Conservation (phyloP, 2,329 filamentous ascomycete genomes). For the Teratosphaeriaceae sp. region DNA sequence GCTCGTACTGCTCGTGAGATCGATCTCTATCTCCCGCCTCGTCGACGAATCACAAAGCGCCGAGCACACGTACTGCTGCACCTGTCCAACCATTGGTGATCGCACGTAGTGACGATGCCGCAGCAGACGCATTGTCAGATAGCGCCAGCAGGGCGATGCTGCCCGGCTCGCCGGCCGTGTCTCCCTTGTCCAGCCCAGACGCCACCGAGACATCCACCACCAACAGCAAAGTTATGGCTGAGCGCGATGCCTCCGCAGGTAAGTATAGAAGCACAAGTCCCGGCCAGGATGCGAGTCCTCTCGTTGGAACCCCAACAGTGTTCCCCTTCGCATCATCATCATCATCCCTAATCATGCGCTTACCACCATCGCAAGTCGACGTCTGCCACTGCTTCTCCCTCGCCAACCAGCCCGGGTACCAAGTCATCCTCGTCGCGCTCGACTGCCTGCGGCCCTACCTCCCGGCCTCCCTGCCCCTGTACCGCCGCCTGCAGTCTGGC, state of each 20-base stretch:
- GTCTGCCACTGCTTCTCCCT: constrained; percentile 33
- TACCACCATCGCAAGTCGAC: background rate
- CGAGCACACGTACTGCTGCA: too few relatives aligned
- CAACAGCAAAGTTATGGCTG: background rate
- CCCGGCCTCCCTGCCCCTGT: constrained; percentile 54
- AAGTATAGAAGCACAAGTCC: background rate
- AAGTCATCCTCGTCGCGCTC: constrained; percentile 30
- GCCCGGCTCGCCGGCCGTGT: background rate
- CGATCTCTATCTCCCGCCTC: too few relatives aligned
- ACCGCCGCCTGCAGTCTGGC: constrained; percentile 57
- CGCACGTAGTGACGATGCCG: too few relatives aligned
- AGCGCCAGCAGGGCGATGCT: too few relatives aligned
- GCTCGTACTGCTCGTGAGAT: too few relatives aligned
- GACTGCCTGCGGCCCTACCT: constrained; percentile 44
- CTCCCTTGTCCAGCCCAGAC: background rate
- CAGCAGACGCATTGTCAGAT: too few relatives aligned
- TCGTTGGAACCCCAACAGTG: too few relatives aligned
- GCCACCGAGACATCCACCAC: too few relatives aligned
- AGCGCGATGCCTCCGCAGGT: background rate
- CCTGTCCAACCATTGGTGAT: too few relatives aligned
- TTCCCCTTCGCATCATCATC: too few relatives aligned
- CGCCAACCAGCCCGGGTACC: background rate
- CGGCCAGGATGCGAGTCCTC: too few relatives aligned
- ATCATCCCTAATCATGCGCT: background rate
- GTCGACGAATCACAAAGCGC: too few relatives aligned